Conservation (phyloP, 805 yeast species). For the Yarrowia divulgata region DNA sequence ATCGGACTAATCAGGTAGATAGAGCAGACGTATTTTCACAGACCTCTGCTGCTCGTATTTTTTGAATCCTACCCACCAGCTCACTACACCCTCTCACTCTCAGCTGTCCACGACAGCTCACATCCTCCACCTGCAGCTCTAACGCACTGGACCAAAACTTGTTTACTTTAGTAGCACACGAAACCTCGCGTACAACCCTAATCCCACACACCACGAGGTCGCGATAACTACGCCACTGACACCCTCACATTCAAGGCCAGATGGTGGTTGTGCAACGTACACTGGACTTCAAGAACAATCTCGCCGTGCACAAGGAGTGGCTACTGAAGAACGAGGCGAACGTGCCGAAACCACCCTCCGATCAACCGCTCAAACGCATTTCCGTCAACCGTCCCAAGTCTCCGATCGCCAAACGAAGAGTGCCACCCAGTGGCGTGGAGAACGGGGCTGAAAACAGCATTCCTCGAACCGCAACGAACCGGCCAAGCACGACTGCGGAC, state of each 20-base stretch:
- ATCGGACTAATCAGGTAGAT: too few relatives aligned
- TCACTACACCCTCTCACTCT: too few relatives aligned
- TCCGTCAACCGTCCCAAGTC: constrained; percentile 22
- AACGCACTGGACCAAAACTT: constrained; percentile 1
- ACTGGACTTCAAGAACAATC: constrained; percentile 17
- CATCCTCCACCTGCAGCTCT: neutral
- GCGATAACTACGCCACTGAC: constrained; percentile 27
- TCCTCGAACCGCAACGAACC: neutral
- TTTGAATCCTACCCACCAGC: too few relatives aligned
- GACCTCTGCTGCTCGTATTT: too few relatives aligned
- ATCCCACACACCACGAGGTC: neutral
- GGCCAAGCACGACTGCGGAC: neutral
- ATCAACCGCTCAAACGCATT: constrained; percentile 4
- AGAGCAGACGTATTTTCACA: too few relatives aligned
- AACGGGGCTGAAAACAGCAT: neutral
- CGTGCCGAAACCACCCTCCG: constrained; percentile 16
- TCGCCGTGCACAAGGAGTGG: constrained; percentile 29
- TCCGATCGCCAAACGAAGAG: constrained; percentile 6
- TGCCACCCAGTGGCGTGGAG: neutral
- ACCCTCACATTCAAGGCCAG: neutral
- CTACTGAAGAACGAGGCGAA: constrained; percentile 5
- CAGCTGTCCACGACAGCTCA: neutral
- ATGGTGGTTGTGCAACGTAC: constrained; percentile 23
- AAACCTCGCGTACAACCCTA: constrained; percentile 18
- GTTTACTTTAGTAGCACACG: constrained; percentile 24